Conservation (phyloP, 805 yeast species). For the Kodamaea leandrae region DNA sequence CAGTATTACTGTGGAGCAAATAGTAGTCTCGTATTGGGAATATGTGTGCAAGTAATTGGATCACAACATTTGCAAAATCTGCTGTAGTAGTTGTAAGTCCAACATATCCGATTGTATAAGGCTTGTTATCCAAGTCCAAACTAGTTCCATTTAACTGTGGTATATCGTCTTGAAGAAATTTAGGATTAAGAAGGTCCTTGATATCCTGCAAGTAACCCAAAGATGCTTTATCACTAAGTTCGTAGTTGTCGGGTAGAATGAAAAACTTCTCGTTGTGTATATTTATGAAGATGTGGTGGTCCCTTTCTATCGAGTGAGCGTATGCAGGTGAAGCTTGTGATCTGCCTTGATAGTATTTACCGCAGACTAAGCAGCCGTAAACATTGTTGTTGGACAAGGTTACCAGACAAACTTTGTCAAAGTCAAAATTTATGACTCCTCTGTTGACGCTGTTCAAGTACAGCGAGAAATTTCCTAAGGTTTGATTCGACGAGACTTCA, state of each 20-base stretch:
- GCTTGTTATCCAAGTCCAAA: slow-evolving; percentile 31
- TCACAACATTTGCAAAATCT: slow-evolving; percentile 55
- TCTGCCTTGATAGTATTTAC: slow-evolving; percentile 70
- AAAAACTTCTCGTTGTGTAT: slow-evolving; percentile 49
- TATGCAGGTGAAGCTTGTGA: slow-evolving; percentile 64
- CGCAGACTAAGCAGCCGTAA: slow-evolving; percentile 73
- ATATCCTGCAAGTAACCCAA: slow-evolving; percentile 49
- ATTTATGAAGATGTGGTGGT: slow-evolving; percentile 64
- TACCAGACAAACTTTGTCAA: slow-evolving; percentile 62
- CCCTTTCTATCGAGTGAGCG: slow-evolving; percentile 58
- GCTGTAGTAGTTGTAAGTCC: slow-evolving; percentile 51
- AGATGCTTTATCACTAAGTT: slow-evolving; percentile 22
- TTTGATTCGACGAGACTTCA: neutral
- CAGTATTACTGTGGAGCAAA: slow-evolving; percentile 9
- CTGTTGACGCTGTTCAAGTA: slow-evolving; percentile 46
- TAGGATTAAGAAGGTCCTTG: slow-evolving; percentile 51
- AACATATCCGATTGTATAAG: slow-evolving; percentile 60
- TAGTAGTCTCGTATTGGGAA: slow-evolving; percentile 41
- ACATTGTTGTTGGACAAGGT: slow-evolving; percentile 60
- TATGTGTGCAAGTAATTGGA: slow-evolving; percentile 58
- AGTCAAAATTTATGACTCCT: slow-evolving; percentile 59
- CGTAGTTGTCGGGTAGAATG: slow-evolving; percentile 61
- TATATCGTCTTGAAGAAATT: slow-evolving; percentile 37
- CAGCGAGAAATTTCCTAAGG: neutral
- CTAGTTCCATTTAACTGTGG: slow-evolving; percentile 16